These are phyloP conservation scores for Wilcoxina mikolae DNA, from an alignment of 495 filamentous ascomycete genomes.

Conservation along the genomic window DNA sequence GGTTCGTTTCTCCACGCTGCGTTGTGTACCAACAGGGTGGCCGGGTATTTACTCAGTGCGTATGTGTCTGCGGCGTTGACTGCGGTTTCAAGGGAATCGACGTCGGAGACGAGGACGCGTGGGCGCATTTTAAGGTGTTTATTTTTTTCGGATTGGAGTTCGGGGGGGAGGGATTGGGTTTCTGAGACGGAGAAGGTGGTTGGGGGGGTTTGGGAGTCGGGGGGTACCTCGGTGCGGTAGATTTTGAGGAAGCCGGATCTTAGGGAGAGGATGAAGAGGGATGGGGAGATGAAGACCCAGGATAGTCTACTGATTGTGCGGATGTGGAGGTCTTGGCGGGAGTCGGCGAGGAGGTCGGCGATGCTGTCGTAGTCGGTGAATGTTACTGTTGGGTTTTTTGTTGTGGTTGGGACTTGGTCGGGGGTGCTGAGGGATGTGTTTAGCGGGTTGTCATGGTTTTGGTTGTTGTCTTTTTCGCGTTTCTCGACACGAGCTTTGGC, in stretches of 20 bases:
- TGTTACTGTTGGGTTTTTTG: conserved; percentile 31
- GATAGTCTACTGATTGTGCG: conserved; percentile 52
- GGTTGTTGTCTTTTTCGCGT: not conserved
- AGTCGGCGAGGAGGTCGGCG: conserved; percentile 74
- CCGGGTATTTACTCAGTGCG: conserved; percentile 47
- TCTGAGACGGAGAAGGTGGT: conserved; percentile 30
- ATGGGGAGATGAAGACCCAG: conserved; percentile 57
- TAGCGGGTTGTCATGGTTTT: not conserved
- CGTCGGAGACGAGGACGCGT: conserved; percentile 43
- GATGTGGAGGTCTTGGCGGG: conserved; percentile 60
- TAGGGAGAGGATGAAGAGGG: not conserved
- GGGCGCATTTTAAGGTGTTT: conserved; percentile 42
- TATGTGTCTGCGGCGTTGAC: conserved; percentile 63
- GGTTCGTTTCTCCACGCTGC: conserved; percentile 52
- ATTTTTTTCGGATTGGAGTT: not conserved
- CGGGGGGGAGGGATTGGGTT: conserved; percentile 29
- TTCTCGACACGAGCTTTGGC: not conserved
- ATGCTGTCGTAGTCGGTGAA: conserved; percentile 87
- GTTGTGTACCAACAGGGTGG: conserved; percentile 40
- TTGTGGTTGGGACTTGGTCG: not conserved
- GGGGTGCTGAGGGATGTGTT: not conserved
- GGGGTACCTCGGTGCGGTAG: not conserved
- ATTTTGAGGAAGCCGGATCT: not conserved
- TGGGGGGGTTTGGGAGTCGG: not conserved
- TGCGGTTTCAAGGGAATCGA: conserved; percentile 47